Evolutionary conservation across 2,329 filamentous ascomycete genomes (phyloP), one percentile per base, ranked within the genome.

Genomic region (Rhynchosporium graminicola): DNA sequence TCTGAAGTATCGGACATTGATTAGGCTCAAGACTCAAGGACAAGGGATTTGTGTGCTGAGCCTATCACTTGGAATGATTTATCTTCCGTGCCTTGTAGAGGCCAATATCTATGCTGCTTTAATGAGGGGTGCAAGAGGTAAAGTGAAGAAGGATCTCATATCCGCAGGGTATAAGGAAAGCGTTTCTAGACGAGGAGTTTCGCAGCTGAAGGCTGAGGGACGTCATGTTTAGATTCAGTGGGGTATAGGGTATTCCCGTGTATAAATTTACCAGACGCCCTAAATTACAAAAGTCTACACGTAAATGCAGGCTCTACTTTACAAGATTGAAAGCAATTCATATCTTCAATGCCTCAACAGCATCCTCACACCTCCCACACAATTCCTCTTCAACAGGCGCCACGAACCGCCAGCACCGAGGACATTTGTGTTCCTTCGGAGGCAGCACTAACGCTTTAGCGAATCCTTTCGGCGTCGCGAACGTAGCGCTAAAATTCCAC

Each of bases 321-420:
- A 20, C 20, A 20, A 20, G 20, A 1, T 20, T 20, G 20, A 20
- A 20, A 20, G 20, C 20, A 20, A 20, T 20, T 43, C 56, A 61
- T 51, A 50, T 47, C 57, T 51, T 57, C 61, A 48, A n/a, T 46
- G 9, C 43, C n/a, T n/a, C 12, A 20, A 94, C 82, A 42, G 88
- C 84, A 12, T 85, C 82, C 36, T 87, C 85, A 74, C 94, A 98
- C 72, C 92, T 80, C 55, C 76, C 77, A 75, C 94, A 98, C 20
- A 96, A 77, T 45, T 78, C 75, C 20, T 89, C 85, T 68, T 88
- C 82, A 54, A 77, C 76, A n/a, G 83, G 79, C n/a, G 89, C 87
- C 29, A 89, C 82, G 75, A 91, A 96, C 65, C 89, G 85, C 95
- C 95, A 99, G 77, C 95, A 99, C 57, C 95, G 82, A 0, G 85